Evolutionary conservation across 345 rosid genomes (phyloP).

Genomic region (Aquilaria sinensis): DNA sequence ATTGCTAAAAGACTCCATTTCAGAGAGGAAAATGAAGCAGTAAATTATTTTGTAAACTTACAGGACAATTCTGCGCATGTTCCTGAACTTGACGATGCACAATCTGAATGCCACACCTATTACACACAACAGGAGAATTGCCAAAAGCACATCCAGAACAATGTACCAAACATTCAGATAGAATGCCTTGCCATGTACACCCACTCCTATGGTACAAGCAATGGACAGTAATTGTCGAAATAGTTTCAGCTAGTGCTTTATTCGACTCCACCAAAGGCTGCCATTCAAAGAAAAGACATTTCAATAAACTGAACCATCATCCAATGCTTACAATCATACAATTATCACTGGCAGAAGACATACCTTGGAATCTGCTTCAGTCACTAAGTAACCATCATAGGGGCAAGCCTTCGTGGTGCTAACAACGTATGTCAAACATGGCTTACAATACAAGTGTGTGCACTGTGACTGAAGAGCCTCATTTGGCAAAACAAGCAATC

Average conservation of each 20-base stretch:
- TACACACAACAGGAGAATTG: conserved; percentile 66
- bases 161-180: conserved; percentile 59
- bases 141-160: conserved; percentile 73
- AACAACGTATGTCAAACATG: conserved; percentile 54
- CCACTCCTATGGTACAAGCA: conserved; percentile 79
- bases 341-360: conserved; percentile 1
- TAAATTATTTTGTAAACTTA: conserved; percentile 30
- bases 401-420: conserved; percentile 73
- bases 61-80: conserved; percentile 74
- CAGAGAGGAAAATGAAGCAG: too few species aligned
- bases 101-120: conserved; percentile 51
- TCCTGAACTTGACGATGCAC: conserved; percentile 68
- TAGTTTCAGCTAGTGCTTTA: conserved; percentile 53
- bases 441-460: conserved; percentile 75
- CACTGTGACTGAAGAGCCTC: conserved; percentile 86
- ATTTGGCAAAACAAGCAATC: conserved; percentile 64
- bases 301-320: conserved; percentile 10
- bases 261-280: conserved; percentile 74
- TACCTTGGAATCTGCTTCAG: conserved; percentile 82
- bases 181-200: conserved; percentile 74
- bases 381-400: conserved; percentile 74
- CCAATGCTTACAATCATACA: not conserved
- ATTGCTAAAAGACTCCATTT: too few species aligned
- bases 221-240: conserved; percentile 50
- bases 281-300: conserved; percentile 10